These are phyloP conservation scores for Xylaria nigripes DNA, from an alignment of 495 filamentous ascomycete genomes.

Conservation along the genomic window DNA sequence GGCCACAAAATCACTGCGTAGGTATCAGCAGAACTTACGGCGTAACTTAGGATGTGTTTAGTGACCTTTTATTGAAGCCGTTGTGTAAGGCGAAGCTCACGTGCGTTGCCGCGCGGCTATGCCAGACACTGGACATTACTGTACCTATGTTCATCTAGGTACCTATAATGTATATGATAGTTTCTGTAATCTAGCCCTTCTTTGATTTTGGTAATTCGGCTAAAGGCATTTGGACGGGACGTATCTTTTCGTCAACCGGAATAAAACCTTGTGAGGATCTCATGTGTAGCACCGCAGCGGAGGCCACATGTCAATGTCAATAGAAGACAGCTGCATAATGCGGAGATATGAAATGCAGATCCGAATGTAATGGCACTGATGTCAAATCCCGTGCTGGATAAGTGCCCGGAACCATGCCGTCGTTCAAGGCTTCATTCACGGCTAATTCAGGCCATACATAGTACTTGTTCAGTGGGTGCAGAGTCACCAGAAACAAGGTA, in stretches of 20 bases:
- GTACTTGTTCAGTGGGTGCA: no score
- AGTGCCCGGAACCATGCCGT: background rate
- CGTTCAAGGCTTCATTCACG: background rate
- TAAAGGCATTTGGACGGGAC: background rate
- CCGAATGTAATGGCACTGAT: background rate
- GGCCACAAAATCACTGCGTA: no score
- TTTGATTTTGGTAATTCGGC: constrained; percentile 1
- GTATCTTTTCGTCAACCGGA: constrained; percentile 9
- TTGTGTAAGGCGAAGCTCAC: constrained; percentile 8
- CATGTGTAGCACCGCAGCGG: constrained; percentile 1
- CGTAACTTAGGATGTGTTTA: no score
- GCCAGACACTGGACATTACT: constrained; percentile 1
- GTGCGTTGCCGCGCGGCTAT: constrained; percentile 10
- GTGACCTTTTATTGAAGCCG: constrained; percentile 1
- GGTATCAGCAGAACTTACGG: no score
- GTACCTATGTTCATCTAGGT: background rate
- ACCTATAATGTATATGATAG: background rate
- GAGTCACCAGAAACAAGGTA: no score
- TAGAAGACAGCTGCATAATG: constrained; percentile 1
- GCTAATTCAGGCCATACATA: no score
- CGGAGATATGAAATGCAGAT: background rate
- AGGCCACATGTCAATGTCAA: background rate
- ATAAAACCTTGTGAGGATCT: constrained; percentile 4
- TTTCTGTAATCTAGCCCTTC: background rate
- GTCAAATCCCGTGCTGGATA: background rate